Conservation (phyloP, 1,139 yeast genomes). For the Candida tropicalis region DNA sequence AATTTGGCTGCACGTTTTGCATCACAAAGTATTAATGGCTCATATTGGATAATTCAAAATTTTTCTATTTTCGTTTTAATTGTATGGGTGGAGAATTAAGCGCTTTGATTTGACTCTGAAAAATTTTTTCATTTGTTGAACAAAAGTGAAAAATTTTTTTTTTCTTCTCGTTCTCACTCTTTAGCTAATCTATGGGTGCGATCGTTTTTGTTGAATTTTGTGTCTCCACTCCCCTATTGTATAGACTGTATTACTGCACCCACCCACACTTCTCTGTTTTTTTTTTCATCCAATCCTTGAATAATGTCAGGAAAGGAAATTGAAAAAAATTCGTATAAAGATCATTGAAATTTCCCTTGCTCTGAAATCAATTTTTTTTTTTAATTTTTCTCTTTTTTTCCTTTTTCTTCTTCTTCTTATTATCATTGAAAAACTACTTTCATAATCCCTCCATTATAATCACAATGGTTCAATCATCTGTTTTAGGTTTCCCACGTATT, state of each 20-base stretch:
- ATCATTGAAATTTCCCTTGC: conserved; percentile 6
- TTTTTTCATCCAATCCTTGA: no score
- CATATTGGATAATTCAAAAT: no score
- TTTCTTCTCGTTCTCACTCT: neutral
- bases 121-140: neutral
- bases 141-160: neutral
- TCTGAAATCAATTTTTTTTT: neutral
- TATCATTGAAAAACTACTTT: conserved; percentile 2
- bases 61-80: neutral
- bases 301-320: neutral
- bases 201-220: no score
- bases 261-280: no score
- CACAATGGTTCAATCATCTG: conserved; percentile 90
- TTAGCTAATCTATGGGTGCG: no score
- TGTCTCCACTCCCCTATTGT: conserved; percentile 1
- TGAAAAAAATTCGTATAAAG: conserved; percentile 4
- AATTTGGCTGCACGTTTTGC: conserved; percentile 1
- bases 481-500: conserved; percentile 99
- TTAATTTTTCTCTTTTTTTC: conserved; percentile 7
- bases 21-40: neutral
- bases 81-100: neutral
- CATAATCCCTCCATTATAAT: conserved; percentile 3
- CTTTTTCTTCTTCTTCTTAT: conserved; percentile 7
- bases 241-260: no score
- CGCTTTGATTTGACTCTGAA: conserved; percentile 4